phyloP scores from a whole-genome alignment of 129 eudicot species.

The Artemisia argyi region DNA sequence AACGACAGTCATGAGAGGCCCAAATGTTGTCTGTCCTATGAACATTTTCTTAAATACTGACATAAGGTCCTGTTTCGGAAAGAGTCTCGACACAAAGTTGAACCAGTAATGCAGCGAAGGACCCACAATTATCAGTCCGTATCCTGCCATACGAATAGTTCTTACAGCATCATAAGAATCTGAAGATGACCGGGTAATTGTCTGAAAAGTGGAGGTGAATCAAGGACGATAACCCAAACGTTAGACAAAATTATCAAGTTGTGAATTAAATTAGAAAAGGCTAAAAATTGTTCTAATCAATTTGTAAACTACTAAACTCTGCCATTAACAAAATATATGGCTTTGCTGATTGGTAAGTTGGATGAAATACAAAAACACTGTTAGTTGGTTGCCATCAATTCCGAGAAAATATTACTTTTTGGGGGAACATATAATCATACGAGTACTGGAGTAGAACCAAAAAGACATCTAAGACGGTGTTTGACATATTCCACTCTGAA shows the following conservation, averaged over 20 bases:
- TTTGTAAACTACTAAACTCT: too few species aligned
- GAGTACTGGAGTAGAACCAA: too few species aligned
- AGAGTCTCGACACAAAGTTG: slow-evolving; percentile 59
- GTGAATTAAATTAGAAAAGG: too few species aligned
- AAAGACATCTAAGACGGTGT: too few species aligned
- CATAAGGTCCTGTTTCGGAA: slow-evolving; percentile 70
- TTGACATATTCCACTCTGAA: too few species aligned
- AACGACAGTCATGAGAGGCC: slow-evolving; percentile 75
- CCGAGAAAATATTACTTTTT: too few species aligned
- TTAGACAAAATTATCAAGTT: not conserved
- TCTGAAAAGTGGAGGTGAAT: slow-evolving; percentile 35
- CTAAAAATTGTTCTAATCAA: too few species aligned
- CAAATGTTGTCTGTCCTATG: slow-evolving; percentile 74
- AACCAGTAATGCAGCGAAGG: slow-evolving; percentile 86
- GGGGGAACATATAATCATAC: too few species aligned
- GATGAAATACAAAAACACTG: too few species aligned
- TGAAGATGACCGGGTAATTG: slow-evolving; percentile 45
- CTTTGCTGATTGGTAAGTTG: too few species aligned
- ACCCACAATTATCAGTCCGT: slow-evolving; percentile 72
- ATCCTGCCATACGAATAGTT: slow-evolving; percentile 86
- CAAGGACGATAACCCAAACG: slow-evolving; percentile 11
- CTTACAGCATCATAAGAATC: slow-evolving; percentile 66
- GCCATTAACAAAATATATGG: too few species aligned
- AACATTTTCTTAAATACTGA: slow-evolving; percentile 67
- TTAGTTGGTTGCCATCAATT: too few species aligned